phyloP scores from a whole-genome alignment of 1,284 basidiomycete species.

The Mycena citricolor region DNA sequence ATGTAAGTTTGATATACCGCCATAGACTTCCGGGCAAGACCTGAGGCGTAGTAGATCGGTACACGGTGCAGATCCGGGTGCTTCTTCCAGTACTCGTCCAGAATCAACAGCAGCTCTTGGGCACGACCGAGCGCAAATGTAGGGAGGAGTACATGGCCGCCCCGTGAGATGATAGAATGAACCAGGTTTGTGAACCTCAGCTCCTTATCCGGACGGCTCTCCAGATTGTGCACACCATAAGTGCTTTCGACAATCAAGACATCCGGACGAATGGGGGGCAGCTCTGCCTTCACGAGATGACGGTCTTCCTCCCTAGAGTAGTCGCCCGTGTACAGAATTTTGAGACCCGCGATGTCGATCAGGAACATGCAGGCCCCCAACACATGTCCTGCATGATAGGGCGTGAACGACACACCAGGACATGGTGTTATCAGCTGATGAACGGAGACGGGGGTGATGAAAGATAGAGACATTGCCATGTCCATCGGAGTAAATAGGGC shows the following conservation, averaged over 20 bases:
- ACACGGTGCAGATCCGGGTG: slow-evolving; percentile 95
- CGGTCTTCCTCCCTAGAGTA: slow-evolving; percentile 98
- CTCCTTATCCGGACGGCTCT: slow-evolving; percentile 92
- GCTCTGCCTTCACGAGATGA: slow-evolving; percentile 94
- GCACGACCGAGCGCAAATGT: slow-evolving; percentile 95
- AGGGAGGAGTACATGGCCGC: slow-evolving; percentile 92
- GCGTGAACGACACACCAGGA: slow-evolving; percentile 91
- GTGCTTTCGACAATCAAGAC: slow-evolving; percentile 98
- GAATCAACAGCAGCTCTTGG: slow-evolving; percentile 90
- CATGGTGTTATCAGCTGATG: slow-evolving; percentile 95
- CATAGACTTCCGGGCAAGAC: slow-evolving; percentile 97
- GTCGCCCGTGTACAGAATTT: slow-evolving; percentile 96
- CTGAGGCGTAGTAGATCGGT: slow-evolving; percentile 97
- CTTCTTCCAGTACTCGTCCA: slow-evolving; percentile 98
- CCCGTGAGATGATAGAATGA: slow-evolving; percentile 87
- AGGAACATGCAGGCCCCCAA: slow-evolving; percentile 98
- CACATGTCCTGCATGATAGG: slow-evolving; percentile 98
- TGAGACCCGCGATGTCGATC: slow-evolving; percentile 95
- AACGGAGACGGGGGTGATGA: slow-evolving; percentile 92
- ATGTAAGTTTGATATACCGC: slow-evolving; percentile 98
- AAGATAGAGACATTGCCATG: slow-evolving; percentile 86
- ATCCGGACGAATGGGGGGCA: slow-evolving; percentile 89
- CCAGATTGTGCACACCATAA: slow-evolving; percentile 93
- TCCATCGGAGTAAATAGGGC: slow-evolving; percentile 88
- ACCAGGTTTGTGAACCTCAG: slow-evolving; percentile 89